Conservation (phyloP, 2,329 filamentous ascomycete genomes). For the Hymenoscyphus fructigenus region DNA sequence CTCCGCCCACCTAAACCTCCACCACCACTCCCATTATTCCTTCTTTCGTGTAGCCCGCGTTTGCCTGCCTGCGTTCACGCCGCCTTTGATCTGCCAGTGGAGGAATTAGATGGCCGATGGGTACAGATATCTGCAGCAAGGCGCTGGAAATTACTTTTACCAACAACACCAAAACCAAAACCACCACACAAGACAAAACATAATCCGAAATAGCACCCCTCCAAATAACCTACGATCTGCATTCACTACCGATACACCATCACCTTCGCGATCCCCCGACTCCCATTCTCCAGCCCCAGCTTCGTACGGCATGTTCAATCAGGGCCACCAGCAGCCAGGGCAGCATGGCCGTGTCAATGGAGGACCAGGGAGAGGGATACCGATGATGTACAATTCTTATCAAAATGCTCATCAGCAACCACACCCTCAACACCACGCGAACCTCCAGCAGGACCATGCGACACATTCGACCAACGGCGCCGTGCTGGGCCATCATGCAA, state of each 20-base stretch:
- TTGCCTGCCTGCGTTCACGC: slow-evolving; percentile 28
- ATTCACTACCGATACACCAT: slow-evolving; percentile 47
- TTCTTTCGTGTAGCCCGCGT: slow-evolving; percentile 24
- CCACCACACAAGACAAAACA: slow-evolving; percentile 45
- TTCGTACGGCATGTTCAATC: slow-evolving; percentile 65
- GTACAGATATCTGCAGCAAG: slow-evolving; percentile 62
- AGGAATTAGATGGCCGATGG: slow-evolving; percentile 66
- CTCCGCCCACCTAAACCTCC: slow-evolving; percentile 27
- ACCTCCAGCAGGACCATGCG: slow-evolving; percentile 58
- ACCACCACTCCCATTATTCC: slow-evolving; percentile 12
- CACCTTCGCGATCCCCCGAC: slow-evolving; percentile 57
- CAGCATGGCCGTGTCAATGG: slow-evolving; percentile 77
- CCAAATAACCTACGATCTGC: slow-evolving; percentile 44
- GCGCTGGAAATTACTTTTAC: slow-evolving; percentile 58
- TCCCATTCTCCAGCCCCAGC: slow-evolving; percentile 38
- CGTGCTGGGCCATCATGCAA: slow-evolving; percentile 58
- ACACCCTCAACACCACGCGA: slow-evolving; percentile 61
- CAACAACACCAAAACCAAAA: slow-evolving; percentile 42
- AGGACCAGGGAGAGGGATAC: slow-evolving; percentile 59
- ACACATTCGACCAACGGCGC: slow-evolving; percentile 54
- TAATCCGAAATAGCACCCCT: slow-evolving; percentile 44
- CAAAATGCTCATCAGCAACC: slow-evolving; percentile 53
- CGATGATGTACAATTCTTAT: slow-evolving; percentile 68
- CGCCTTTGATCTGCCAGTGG: slow-evolving; percentile 27
- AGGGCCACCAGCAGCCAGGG: slow-evolving; percentile 62